Percentiles rank a stretch among this genome's conserved stretches.
Evolutionary conservation across 2,329 filamentous ascomycete genomes (phyloP).

Genomic region (Fusarium virguliforme): DNA sequence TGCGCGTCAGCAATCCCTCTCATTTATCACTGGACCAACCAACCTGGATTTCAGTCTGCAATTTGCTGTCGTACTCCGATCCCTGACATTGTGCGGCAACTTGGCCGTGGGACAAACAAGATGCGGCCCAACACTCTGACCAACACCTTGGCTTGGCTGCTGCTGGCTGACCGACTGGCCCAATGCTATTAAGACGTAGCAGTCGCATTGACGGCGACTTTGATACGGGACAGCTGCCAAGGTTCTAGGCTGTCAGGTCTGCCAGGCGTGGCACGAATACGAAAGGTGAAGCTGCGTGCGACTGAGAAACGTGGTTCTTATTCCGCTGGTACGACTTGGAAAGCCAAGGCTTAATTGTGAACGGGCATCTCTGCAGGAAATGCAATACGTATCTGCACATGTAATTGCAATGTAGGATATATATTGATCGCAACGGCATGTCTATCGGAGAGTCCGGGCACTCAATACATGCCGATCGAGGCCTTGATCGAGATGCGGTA

Average conservation of each 20-base stretch:
- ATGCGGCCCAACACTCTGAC: conserved; percentile 11
- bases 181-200: conserved; percentile 1
- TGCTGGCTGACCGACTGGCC: not conserved
- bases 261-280: conserved; percentile 1
- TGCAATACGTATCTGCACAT: conserved; percentile 27
- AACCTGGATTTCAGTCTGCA: not conserved
- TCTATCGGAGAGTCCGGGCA: conserved; percentile 12
- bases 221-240: not conserved
- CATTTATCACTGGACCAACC: conserved; percentile 1
- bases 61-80: conserved; percentile 19
- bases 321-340: not conserved
- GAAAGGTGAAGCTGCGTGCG: conserved; percentile 5
- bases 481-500: not conserved
- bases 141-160: conserved; percentile 2
- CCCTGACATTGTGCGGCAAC: conserved; percentile 20
- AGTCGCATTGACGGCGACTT: conserved; percentile 2
- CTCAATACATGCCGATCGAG: conserved; percentile 33
- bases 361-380: conserved; percentile 8
- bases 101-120: not conserved
- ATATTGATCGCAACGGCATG: conserved; percentile 28
- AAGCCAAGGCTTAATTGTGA: not conserved
- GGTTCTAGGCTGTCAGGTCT: conserved; percentile 11
- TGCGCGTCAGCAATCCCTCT: conserved; percentile 6
- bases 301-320: conserved; percentile 24
- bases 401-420: conserved; percentile 37